Base-by-base conservation (phyloP, 305 asterid species). In the Solanum hybrid region DNA sequence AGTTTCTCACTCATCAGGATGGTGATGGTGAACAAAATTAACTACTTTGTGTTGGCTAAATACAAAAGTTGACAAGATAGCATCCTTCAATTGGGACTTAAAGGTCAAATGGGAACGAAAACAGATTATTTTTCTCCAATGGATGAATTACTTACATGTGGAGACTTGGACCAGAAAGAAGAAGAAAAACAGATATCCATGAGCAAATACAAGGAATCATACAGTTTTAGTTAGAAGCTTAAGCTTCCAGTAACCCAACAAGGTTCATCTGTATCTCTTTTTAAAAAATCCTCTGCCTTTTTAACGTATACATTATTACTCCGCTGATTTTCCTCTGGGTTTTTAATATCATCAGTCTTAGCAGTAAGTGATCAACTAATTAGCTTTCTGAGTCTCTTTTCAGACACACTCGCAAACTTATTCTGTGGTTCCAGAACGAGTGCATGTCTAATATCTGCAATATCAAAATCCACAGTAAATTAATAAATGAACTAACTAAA, bases 371-470 rank as follows among this genome's bases (percentile, higher is more conserved):
- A 81, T 92, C 92, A 92, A 87, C 92, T 90, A 12, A 90, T 72
- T 89, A 94, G 89, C 92, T 95, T 96, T 88, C 95, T 90, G 24
- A 96, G 97, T 77, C 99, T 95, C 94, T 94, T 95, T 87, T 94
- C 98, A 9, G 97, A 96, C 86, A 87, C 77, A 92, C 88, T 86
- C 4, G 99, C 99, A 60, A 86, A 94, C 93, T 95, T 97, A 78
- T 96, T 96, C 92, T 95, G 99, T 34, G 98, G 99, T 91, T 97
- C 99, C 72, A 97, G 95, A 87, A 96, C 96, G 27, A 93, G 98
- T 29, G 99, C 98, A 86, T 95, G 95, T 95, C 93, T 96, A 95
- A 97, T 95, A 92, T 97, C 98, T 96, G 96, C 31, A 51, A 51
- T 19, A 32, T 84, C 42, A 35, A 84, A 84, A 51, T 84, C 17